Evolutionary conservation across 257 asterid genomes (phyloP).

Genomic region (Forsythia viridissima): DNA sequence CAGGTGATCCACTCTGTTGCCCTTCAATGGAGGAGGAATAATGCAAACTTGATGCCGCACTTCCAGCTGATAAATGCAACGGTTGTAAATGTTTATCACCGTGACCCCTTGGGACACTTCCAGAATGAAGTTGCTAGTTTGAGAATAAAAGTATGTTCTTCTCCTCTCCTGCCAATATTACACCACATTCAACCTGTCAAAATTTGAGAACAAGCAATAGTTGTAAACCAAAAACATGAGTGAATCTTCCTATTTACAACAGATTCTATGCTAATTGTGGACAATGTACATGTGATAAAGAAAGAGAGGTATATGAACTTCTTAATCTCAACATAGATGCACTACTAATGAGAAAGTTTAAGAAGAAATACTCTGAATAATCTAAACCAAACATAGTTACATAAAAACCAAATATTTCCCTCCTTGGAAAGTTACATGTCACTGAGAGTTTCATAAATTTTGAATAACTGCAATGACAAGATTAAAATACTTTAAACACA

Average conservation of each 20-base stretch:
- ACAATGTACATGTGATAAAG: background rate
- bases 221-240: background rate
- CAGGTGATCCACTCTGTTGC: slow-evolving; percentile 50
- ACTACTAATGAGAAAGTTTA: slow-evolving; percentile 12
- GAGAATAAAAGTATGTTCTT: slow-evolving; percentile 95
- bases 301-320: background rate
- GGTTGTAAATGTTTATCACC: slow-evolving; percentile 35
- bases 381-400: background rate
- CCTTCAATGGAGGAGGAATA: slow-evolving; percentile 42
- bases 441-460: slow-evolving; percentile 5
- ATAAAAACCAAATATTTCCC: background rate
- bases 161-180: slow-evolving; percentile 85
- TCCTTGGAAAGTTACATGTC: background rate
- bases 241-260: slow-evolving; percentile 7
- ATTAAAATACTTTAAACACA: slow-evolving; percentile 13
- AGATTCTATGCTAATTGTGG: slow-evolving; percentile 1
- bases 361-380: slow-evolving; percentile 13
- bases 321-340: slow-evolving; percentile 11
- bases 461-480: slow-evolving; percentile 11
- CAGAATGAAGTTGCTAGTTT: slow-evolving; percentile 72
- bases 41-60: slow-evolving; percentile 53
- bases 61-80: slow-evolving; percentile 48
- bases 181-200: slow-evolving; percentile 21
- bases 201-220: slow-evolving; percentile 13
- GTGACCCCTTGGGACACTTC: slow-evolving; percentile 51